A percentile compares a stretch with the other conserved stretches of the same genome.
Evolutionary conservation across 1,139 yeast genomes (phyloP).

Genomic region (Suhomyces guaymorum): DNA sequence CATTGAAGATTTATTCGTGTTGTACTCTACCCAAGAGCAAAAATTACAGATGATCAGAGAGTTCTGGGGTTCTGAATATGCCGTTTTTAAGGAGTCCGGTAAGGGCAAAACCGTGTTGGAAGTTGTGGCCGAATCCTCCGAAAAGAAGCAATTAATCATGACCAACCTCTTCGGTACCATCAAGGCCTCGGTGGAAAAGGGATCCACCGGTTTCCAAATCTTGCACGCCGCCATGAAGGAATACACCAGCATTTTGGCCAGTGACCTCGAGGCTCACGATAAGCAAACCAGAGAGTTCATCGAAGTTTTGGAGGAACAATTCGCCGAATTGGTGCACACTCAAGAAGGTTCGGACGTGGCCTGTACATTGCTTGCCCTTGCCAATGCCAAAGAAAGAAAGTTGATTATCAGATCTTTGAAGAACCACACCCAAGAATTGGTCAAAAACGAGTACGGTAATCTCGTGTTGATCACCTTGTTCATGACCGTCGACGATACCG

Average conservation of each 20-base stretch:
- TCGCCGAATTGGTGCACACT: conserved; percentile 94
- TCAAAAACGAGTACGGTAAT: conserved; percentile 85
- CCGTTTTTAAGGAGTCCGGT: conserved; percentile 81
- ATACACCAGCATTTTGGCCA: conserved; percentile 68
- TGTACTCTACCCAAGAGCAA: conserved; percentile 83
- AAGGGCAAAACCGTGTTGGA: conserved; percentile 64
- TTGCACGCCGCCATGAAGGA: conserved; percentile 96
- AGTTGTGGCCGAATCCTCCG: conserved; percentile 69
- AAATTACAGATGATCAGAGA: conserved; percentile 89
- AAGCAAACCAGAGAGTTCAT: conserved; percentile 77
- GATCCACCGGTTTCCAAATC: conserved; percentile 94
- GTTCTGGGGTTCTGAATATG: conserved; percentile 97
- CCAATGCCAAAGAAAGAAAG: conserved; percentile 93
- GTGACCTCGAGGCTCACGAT: conserved; percentile 45
- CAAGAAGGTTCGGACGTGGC: conserved; percentile 94
- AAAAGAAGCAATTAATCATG: conserved; percentile 76
- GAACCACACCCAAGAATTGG: conserved; percentile 70
- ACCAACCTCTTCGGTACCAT: conserved; percentile 80
- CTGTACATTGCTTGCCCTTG: conserved; percentile 70
- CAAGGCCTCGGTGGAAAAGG: conserved; percentile 89
- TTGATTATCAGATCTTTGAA: conserved; percentile 68
- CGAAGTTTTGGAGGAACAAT: conserved; percentile 80
- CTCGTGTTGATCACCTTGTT: conserved; percentile 74
- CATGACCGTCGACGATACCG: conserved; percentile 93
- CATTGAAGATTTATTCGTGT: conserved; percentile 87